phyloP scores from a whole-genome alignment of 495 filamentous ascomycete species.

The Penicillium macrosclerotiorum region DNA sequence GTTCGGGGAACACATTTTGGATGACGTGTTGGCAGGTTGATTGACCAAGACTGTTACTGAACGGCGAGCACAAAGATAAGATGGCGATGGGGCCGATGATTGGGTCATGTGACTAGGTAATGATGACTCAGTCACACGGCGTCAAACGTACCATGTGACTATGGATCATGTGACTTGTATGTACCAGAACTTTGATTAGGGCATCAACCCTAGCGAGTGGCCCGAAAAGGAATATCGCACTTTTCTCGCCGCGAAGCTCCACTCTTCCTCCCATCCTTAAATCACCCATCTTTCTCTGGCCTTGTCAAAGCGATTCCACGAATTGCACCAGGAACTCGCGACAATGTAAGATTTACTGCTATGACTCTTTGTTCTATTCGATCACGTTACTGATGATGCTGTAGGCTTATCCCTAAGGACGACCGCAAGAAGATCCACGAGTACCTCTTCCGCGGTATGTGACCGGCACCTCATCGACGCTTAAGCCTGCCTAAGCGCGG shows the following conservation, averaged over 20 bases:
- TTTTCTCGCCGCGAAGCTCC: constrained; percentile 40
- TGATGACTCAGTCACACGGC: background rate
- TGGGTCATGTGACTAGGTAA: constrained; percentile 4
- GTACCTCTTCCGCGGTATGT: constrained; percentile 96
- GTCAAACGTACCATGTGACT: too few species aligned
- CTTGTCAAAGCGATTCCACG: constrained; percentile 59
- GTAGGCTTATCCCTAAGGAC: constrained; percentile 96
- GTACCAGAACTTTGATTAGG: constrained; percentile 35
- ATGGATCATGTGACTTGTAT: constrained; percentile 20
- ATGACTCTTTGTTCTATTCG: background rate
- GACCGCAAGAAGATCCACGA: constrained; percentile 99
- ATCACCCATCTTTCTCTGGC: constrained; percentile 37
- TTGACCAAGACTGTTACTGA: background rate
- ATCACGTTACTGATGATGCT: constrained; percentile 22
- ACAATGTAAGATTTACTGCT: constrained; percentile 46
- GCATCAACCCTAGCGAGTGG: constrained; percentile 33
- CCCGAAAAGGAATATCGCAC: constrained; percentile 39
- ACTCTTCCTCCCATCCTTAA: constrained; percentile 40
- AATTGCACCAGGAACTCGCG: constrained; percentile 58
- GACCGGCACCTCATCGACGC: constrained; percentile 19
- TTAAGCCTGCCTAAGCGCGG: background rate
- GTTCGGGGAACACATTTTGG: constrained; percentile 39
- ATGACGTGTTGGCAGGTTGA: background rate
- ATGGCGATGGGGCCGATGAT: too few species aligned
- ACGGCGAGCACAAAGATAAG: constrained; percentile 3